Percentiles rank a stretch among this genome's conserved stretches.
phyloP scores from a whole-genome alignment of 768 basidiomycete genomes.

The Trametes villosa region DNA sequence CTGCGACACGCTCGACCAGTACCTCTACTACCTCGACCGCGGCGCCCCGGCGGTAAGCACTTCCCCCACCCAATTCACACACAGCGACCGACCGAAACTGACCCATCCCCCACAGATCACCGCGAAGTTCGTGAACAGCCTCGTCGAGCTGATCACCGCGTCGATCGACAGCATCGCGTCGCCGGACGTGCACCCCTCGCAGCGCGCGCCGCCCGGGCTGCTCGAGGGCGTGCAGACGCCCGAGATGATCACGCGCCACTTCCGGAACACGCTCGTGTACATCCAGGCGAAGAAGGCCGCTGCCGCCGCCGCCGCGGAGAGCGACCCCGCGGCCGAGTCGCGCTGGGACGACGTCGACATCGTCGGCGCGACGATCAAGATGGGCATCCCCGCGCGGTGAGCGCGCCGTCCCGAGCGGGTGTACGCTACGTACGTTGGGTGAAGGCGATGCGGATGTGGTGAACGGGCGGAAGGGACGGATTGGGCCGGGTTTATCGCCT shows the following conservation, averaged over 20 bases:
- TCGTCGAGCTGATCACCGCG: slow-evolving; percentile 93
- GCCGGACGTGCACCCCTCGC: slow-evolving; percentile 85
- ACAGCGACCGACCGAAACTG: background rate
- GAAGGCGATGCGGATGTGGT: background rate
- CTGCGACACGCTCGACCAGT: slow-evolving; percentile 94
- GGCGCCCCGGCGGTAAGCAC: slow-evolving; percentile 84
- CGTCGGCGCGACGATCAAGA: slow-evolving; percentile 86
- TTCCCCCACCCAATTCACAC: no score
- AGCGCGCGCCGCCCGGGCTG: slow-evolving; percentile 84
- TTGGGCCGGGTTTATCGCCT: slow-evolving; percentile 1
- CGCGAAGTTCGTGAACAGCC: slow-evolving; percentile 93
- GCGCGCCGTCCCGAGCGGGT: background rate
- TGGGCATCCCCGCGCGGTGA: slow-evolving; percentile 58
- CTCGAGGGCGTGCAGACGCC: slow-evolving; percentile 92
- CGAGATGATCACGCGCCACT: slow-evolving; percentile 93
- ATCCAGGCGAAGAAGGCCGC: slow-evolving; percentile 79
- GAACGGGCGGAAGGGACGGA: slow-evolving; percentile 5
- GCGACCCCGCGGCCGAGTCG: slow-evolving; percentile 40
- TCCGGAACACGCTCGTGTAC: slow-evolving; percentile 85
- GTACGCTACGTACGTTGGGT: background rate
- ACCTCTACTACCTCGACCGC: slow-evolving; percentile 94
- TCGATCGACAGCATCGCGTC: slow-evolving; percentile 92
- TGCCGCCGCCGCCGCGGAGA: slow-evolving; percentile 45
- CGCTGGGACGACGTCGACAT: slow-evolving; percentile 90
- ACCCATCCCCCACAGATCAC: slow-evolving; percentile 62